Evolutionary conservation across 208 protist species (phyloP), one percentile per base, ranked within the genome.

Genomic region (Leishmania mexicana): DNA sequence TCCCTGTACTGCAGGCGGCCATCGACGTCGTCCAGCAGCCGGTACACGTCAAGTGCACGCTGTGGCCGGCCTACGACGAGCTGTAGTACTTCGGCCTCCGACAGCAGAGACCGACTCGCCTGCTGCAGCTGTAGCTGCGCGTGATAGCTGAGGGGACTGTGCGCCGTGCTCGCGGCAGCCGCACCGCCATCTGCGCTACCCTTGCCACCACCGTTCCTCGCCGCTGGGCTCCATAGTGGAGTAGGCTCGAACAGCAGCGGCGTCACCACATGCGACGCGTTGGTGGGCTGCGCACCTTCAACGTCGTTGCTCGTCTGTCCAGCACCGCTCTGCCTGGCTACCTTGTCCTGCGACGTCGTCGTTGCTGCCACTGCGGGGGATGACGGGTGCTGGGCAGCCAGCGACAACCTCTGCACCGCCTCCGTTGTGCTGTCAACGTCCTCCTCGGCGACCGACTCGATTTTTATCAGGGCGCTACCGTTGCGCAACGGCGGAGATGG

Each of bases 11-110:
- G 84, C 65, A 90, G 76, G 17, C 86, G 79, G 35, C 83, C 74
- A 19, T 91, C 86, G 15, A 96, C 58, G 49, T 89, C 76, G n/a
- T 96, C 92, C 45, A 96, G 53, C 58, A 95, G 65, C 24, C 89
- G 89, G 74, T 93, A 89, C 72, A 96, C 86, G 31, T 96, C 89
- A 38, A 96, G 75, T 54, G 79, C 72, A 2, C 76, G 75, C 68
- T 81, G 83, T 58, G 93, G 93, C 38, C 87, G 81, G 1, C 83
- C 90, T 58, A 91, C 88, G 17, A 96, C 88, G 28, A 96, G 83
- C 38, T 85, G 89, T 38, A 96, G 11, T 42, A 96, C 80, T 76
- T 96, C 93, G 6, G 85, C 64, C 24, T 85, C 79, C 2, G 88
- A 89, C 83, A 94, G 81, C 7, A 84, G 80, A 0, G 70, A 62